Base-by-base conservation (phyloP, 2,329 filamentous ascomycete species). In the Epichloe typhina region DNA sequence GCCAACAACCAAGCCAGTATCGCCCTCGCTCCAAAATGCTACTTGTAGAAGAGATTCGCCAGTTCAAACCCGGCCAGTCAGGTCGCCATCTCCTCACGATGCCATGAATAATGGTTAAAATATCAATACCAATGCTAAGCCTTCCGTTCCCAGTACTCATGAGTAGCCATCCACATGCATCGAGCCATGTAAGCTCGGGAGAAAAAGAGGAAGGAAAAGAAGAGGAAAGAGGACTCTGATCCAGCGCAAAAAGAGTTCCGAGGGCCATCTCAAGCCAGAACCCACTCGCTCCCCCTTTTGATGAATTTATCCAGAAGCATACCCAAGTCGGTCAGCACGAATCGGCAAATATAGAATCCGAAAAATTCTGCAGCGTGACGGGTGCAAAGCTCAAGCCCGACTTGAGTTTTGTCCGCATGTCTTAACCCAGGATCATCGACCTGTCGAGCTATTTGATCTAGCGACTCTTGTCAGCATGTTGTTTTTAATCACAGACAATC, bases 351-450 rank as follows among this genome's bases (percentile, higher is more conserved):
- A 65, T 93, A 97, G 67, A 98, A 96, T 15, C 85, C 90, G 65
- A 98, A 98, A 68, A 98, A 98, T 68, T 98, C 93, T 36, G 91
- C 88, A 7, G 91, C 93, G 66, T 96, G 91, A 40, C 91, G 81
- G 37, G 89, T 89, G 64, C 88, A 93, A 40, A 98, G 77, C 69
- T 98, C 93, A 36, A 98, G 79, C 9, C 93, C 93, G 49, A 98
- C 90, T 63, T 96, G 90, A 8, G 93, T 97, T 61, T 88, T 89
- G 59, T 90, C 91, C 17, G 88, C 89, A 67, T 93, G 88, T 58
- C 87, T 86, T 50, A 97, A 77, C 9, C 91, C 91, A 5, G 91
- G 91, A 63, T 97, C 91, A 64, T 96, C 91, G 45, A 96, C 89
- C 72, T 96, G 91, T 57, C 91, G 86, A 49, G 90, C 88, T 66